Evolutionary conservation across 2,329 filamentous ascomycete genomes (phyloP).

Genomic region (Stemphylium vesicarium): DNA sequence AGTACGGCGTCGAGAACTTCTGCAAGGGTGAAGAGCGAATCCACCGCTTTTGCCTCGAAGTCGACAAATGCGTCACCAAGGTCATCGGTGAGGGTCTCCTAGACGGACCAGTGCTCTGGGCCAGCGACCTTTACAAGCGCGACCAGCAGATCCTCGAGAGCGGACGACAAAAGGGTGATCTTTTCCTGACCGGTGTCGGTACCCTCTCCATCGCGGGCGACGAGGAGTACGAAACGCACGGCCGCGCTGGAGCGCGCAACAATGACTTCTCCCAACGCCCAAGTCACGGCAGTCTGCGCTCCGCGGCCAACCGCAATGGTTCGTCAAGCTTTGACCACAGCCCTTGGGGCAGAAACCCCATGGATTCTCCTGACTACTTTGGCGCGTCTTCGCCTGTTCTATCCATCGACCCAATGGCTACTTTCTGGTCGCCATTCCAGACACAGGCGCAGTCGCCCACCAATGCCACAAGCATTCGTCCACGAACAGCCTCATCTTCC

Average conservation of each 20-base stretch:
- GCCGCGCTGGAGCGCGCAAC: constrained; percentile 47
- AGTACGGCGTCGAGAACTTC: constrained; percentile 86
- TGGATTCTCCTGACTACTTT: constrained; percentile 75
- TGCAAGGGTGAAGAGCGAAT: constrained; percentile 95
- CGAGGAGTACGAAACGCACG: constrained; percentile 52
- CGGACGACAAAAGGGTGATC: constrained; percentile 57
- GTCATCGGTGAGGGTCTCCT: constrained; percentile 83
- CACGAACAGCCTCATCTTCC: constrained; percentile 70
- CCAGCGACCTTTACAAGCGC: constrained; percentile 83
- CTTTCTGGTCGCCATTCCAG: constrained; percentile 90
- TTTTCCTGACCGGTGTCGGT: constrained; percentile 55
- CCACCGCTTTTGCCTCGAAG: constrained; percentile 89
- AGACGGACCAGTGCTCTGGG: constrained; percentile 89
- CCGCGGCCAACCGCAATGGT: constrained; percentile 65
- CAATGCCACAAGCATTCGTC: constrained; percentile 66
- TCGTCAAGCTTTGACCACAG: constrained; percentile 75
- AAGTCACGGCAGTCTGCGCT: constrained; percentile 63
- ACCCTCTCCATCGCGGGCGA: constrained; percentile 58
- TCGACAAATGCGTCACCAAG: constrained; percentile 84
- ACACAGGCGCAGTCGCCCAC: constrained; percentile 69
- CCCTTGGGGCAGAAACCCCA: constrained; percentile 68
- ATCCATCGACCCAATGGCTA: constrained; percentile 75
- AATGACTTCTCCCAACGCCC: constrained; percentile 58
- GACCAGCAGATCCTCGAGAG: constrained; percentile 70
- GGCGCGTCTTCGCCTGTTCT: constrained; percentile 70